phyloP scores from a whole-genome alignment of 805 yeast species.

The Kazachstania bromeliacearum region DNA sequence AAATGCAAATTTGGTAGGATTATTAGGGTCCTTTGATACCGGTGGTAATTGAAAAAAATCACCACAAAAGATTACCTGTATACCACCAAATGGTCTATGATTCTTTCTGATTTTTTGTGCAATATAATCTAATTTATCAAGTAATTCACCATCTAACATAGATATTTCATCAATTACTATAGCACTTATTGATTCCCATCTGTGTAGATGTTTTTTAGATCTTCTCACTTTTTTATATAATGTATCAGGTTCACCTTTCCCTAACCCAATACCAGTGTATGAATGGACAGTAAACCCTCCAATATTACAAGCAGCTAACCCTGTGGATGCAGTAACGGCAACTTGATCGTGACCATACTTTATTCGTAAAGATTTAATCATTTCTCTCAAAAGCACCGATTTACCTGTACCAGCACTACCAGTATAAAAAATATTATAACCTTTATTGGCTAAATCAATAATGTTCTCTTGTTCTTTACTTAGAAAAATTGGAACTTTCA shows the following conservation, averaged over 20 bases:
- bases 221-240: constrained; percentile 46
- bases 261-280: constrained; percentile 78
- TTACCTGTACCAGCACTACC: constrained; percentile 90
- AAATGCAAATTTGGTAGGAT: constrained; percentile 48
- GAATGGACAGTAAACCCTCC: constrained; percentile 88
- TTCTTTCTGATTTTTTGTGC: constrained; percentile 48
- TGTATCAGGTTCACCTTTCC: constrained; percentile 40
- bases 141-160: constrained; percentile 76
- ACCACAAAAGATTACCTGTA: constrained; percentile 84
- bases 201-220: constrained; percentile 37
- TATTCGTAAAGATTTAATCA: constrained; percentile 45
- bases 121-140: constrained; percentile 63
- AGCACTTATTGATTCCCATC: constrained; percentile 54
- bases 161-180: constrained; percentile 88
- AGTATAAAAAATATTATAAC: constrained; percentile 75
- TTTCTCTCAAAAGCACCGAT: constrained; percentile 54
- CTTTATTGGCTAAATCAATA: constrained; percentile 51
- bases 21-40: constrained; percentile 39
- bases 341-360: constrained; percentile 42
- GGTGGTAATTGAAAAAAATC: constrained; percentile 97
- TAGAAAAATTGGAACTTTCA: constrained; percentile 27
- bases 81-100: constrained; percentile 79
- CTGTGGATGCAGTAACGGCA: constrained; percentile 92
- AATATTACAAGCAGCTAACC: constrained; percentile 88
- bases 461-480: constrained; percentile 60